Conservation (phyloP, 1,284 basidiomycete genomes). For the Heterobasidion occidentale region DNA sequence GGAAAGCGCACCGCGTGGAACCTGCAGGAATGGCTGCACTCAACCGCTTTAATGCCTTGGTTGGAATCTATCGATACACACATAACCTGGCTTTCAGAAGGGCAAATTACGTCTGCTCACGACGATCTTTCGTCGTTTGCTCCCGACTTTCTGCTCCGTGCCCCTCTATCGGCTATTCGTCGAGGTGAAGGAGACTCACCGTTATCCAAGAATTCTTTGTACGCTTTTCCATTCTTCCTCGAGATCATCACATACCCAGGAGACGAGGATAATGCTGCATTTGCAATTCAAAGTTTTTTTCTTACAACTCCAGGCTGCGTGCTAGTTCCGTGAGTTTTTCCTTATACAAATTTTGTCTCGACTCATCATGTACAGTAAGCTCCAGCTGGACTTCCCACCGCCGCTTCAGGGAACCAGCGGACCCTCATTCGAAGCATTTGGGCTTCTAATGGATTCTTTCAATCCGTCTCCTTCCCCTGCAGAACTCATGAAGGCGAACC, state of each 20-base stretch:
- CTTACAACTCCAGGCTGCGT: not conserved
- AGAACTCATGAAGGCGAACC: not conserved
- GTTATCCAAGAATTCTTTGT: not conserved
- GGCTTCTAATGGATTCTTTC: not conserved
- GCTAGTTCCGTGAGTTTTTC: not conserved
- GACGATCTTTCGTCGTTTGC: not conserved
- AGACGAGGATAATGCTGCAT: not conserved
- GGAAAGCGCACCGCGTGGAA: not conserved
- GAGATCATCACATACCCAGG: not conserved
- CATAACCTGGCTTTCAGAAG: not conserved
- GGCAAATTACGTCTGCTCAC: not conserved
- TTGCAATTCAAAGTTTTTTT: not conserved
- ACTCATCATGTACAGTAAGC: not conserved
- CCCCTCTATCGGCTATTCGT: not conserved
- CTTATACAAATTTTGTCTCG: too few species aligned
- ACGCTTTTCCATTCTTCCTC: not conserved
- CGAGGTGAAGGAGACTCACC: not conserved
- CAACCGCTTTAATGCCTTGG: not conserved
- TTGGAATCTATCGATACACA: not conserved
- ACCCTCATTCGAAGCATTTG: not conserved
- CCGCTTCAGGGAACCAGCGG: not conserved
- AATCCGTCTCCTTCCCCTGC: not conserved
- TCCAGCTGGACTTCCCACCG: not conserved
- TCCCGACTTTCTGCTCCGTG: not conserved
- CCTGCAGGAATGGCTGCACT: not conserved